Evolutionary conservation across 495 filamentous ascomycete genomes (phyloP).

Genomic region (Friedmanniomyces simplex): DNA sequence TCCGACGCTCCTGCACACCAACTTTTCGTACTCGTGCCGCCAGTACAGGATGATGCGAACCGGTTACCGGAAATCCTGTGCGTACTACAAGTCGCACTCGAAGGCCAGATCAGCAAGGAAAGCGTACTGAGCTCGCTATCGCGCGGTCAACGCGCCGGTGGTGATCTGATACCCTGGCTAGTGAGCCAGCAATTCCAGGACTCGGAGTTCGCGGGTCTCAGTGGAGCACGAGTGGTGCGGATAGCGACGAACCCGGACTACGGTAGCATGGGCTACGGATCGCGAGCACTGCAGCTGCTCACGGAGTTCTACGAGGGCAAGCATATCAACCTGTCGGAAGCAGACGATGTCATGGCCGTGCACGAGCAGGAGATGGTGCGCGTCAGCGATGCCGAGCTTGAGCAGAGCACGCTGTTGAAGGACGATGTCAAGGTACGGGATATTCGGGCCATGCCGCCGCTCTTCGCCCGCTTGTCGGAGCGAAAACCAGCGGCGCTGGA

Average conservation of each 20-base stretch:
- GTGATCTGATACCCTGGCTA: constrained; percentile 96
- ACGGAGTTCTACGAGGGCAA: constrained; percentile 92
- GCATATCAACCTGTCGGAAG: constrained; percentile 61
- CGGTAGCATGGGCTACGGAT: constrained; percentile 87
- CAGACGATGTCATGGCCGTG: constrained; percentile 24
- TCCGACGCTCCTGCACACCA: constrained; percentile 96
- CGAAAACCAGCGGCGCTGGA: constrained; percentile 70
- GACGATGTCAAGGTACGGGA: constrained; percentile 87
- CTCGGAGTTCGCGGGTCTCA: constrained; percentile 87
- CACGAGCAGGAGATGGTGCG: constrained; percentile 54
- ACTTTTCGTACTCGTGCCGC: constrained; percentile 87
- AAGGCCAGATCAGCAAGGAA: constrained; percentile 87
- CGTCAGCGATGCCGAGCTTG: constrained; percentile 76
- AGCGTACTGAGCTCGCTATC: constrained; percentile 83
- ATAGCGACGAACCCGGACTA: constrained; percentile 97
- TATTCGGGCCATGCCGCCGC: constrained; percentile 79
- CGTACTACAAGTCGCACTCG: constrained; percentile 88
- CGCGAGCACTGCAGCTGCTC: constrained; percentile 73
- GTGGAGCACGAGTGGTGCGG: constrained; percentile 82
- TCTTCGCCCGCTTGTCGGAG: constrained; percentile 84
- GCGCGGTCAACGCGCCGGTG: constrained; percentile 79
- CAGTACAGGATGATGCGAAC: constrained; percentile 63
- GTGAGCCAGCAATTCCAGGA: constrained; percentile 98
- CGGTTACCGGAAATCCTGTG: constrained; percentile 87
- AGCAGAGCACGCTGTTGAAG: constrained; percentile 63